Evolutionary conservation across 164 flowering plant genomes (phyloP), one percentile per base, ranked within the genome.

Genomic region (Macadamia integrifolia): DNA sequence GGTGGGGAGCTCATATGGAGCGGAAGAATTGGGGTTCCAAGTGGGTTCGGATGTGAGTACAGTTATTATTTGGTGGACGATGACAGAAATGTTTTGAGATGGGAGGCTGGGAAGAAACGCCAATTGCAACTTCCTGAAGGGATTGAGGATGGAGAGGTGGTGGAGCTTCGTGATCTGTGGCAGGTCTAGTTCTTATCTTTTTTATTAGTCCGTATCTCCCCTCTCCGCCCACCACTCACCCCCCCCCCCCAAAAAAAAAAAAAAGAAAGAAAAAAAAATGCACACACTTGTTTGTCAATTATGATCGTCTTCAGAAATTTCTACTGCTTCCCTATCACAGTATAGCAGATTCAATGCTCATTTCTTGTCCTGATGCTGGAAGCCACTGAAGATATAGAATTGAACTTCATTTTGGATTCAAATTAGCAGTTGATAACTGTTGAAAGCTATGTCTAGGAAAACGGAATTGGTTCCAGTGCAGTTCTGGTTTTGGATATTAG

Each of bases 11-110:
- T 93, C 40, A 68, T 93, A 63, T 93, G 98, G 97, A 29, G 74
- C 52, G 96, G 96, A 43, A 81, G 62, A 58, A 64, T 90, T 10
- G 65, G 83, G 0, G 93, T 88, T 17, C 89, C 87, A 0, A 66
- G n/a, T 7, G 90, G 85, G 1, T 86, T 85, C 59, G 50, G 58
- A 56, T 79, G 85, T 28, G 92, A 89, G 74, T 93, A 91, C 77
- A 84, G 81, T 75, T 93, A 93, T 61, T 93, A 88, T 81, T 82
- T 93, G 74, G 98, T 93, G 71, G 95, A 93, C 78, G 95, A 83
- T 65, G 64, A 76, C 31, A 84, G 66, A 61, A 85, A 81, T 62
- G 78, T 83, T 9, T 69, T 90, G 72, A 87, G 98, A 72, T 88
- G 86, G 85, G 98, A 93, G 76, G 81, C 73, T 74, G 97, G 97